Percentiles rank a stretch among this genome's conserved stretches.
Conservation (phyloP, 257 asterid genomes). For the Nicotiana tomentosiformis region DNA sequence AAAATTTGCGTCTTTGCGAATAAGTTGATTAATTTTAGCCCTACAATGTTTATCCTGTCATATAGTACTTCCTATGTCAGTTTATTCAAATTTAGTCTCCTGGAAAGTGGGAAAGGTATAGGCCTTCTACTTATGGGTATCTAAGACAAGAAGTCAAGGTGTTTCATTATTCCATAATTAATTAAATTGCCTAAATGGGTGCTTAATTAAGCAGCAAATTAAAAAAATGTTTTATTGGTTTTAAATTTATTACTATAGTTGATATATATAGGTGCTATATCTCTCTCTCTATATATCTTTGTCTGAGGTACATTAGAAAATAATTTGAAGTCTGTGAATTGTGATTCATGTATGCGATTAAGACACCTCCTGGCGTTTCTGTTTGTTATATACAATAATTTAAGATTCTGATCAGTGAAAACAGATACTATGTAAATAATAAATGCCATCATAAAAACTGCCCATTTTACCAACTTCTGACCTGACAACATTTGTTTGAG, state of each 20-base stretch:
- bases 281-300: neutral
- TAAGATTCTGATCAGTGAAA: neutral
- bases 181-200: neutral
- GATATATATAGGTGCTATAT: neutral
- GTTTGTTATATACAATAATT: slow-evolving; percentile 6
- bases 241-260: neutral
- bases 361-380: slow-evolving; percentile 4
- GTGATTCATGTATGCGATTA: neutral
- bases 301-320: slow-evolving; percentile 8
- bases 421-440: neutral
- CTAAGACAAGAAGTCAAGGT: neutral
- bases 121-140: neutral
- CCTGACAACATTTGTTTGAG: slow-evolving; percentile 7
- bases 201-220: neutral
- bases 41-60: neutral
- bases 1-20: neutral
- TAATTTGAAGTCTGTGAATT: slow-evolving; percentile 2
- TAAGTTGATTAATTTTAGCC: neutral
- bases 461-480: slow-evolving; percentile 3
- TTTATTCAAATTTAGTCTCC: slow-evolving; percentile 2
- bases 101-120: slow-evolving; percentile 3
- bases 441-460: neutral
- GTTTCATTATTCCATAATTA: neutral
- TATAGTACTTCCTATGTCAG: neutral
- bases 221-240: neutral